A percentile compares a stretch with the other conserved stretches of the same genome.
phyloP scores from a whole-genome alignment of 371 early-diverging fungal species.

The Syncephalastrum racemosum region DNA sequence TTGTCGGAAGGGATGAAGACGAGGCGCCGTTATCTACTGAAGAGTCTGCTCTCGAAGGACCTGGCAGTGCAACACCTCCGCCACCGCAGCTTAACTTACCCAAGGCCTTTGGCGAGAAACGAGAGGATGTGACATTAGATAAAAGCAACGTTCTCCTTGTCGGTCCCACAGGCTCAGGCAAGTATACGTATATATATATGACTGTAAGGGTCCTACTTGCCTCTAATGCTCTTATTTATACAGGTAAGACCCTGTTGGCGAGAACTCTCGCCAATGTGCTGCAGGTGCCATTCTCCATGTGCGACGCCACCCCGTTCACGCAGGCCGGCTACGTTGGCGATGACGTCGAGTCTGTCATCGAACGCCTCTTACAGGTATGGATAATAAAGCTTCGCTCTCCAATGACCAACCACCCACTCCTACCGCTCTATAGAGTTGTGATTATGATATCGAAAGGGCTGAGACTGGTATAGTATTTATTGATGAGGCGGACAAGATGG shows the following conservation, averaged over 20 bases:
- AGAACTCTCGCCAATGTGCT: constrained; percentile 83
- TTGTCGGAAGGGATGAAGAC: not conserved
- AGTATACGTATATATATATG: constrained; percentile 13
- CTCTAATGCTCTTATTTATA: constrained; percentile 5
- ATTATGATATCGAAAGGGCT: constrained; percentile 84
- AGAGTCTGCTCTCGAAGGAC: not conserved
- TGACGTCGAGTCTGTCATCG: constrained; percentile 88
- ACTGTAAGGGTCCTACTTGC: not conserved
- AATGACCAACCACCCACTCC: not conserved
- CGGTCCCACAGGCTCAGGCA: constrained; percentile 87
- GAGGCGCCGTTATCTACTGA: constrained; percentile 15
- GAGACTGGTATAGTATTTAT: constrained; percentile 92
- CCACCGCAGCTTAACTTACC: too few relatives aligned
- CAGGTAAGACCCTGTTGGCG: constrained; percentile 83
- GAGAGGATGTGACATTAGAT: constrained; percentile 60
- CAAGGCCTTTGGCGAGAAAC: not conserved
- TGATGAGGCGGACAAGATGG: constrained; percentile 92
- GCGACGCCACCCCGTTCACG: constrained; percentile 93
- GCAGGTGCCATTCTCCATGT: constrained; percentile 89
- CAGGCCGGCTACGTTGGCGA: constrained; percentile 95
- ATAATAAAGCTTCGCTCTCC: not conserved
- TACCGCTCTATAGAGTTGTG: constrained; percentile 58
- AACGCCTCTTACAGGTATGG: constrained; percentile 74
- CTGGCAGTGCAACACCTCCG: too few relatives aligned
- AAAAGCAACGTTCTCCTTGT: constrained; percentile 88